Evolutionary conservation across 805 yeast genomes (phyloP), one percentile per base, ranked within the genome.

Genomic region (Barnettozyma sucrosica): DNA sequence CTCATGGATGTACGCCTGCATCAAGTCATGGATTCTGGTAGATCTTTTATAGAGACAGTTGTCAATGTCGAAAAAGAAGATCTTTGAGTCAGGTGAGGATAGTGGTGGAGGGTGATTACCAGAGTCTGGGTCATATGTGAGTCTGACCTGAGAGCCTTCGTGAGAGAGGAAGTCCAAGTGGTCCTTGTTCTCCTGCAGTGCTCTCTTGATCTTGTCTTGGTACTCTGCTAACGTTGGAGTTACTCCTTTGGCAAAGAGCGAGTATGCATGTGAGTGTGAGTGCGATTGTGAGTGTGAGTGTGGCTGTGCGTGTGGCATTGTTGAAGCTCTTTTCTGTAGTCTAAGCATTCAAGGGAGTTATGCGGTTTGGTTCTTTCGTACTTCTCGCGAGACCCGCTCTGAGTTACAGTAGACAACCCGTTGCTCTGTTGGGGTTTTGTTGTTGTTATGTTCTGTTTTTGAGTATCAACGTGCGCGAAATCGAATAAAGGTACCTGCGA

Each of bases 1-100:
- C 41, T 83, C 70, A 54, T 87, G 92, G 56, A 93, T 92, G 51
- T 81, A 82, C 16, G 77, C 80, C 59, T 85, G 95, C 97, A 92
- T 92, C 66, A 88, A 62, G 55, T 85, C 93, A 58, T 85, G 95
- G 56, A 92, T 85, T 63, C 75, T 74, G 21, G 86, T 77, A 1
- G 89, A 80, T 48, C 89, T 71, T 45, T 77, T 75, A 67, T 92
- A 92, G 26, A 92, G 74, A 64, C 97, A 89, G 65, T 92, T 92
- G 70, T 92, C 99, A 46, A 92, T 89, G 64, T 92, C 99, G 59
- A 92, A 92, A 66, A 81, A 89, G 67, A 93, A 87, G 14, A 73
- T 68, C 21, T 59, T 66, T 0, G 66, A 65, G 16, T 62, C 62
- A 5, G 47, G 44, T 6, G 66, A 59, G 11, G 47, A 42, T 9